Conservation (phyloP, 768 basidiomycete species). For the Amanita phalloides region DNA sequence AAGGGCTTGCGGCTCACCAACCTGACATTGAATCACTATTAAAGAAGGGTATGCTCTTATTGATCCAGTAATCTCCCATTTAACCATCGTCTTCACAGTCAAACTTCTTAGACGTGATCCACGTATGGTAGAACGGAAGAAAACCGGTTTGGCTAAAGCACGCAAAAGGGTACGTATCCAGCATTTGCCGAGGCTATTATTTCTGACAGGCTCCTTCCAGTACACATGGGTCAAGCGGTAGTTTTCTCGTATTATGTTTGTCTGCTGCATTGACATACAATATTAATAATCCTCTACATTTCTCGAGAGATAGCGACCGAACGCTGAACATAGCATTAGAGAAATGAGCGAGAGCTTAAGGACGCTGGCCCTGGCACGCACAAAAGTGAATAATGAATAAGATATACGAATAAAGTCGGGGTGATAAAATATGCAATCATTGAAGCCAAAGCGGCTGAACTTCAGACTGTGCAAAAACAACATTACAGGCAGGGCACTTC, state of each 20-base stretch:
- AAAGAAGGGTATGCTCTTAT: slow-evolving; percentile 49
- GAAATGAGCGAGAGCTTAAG: background rate
- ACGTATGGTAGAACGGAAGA: slow-evolving; percentile 97
- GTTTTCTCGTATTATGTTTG: slow-evolving; percentile 9
- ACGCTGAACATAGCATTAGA: background rate
- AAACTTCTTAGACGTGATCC: slow-evolving; percentile 86
- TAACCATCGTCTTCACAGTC: slow-evolving; percentile 32
- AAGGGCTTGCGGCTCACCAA: slow-evolving; percentile 62
- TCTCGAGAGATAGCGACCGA: slow-evolving; percentile 4
- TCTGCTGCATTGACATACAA: slow-evolving; percentile 4
- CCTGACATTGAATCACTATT: slow-evolving; percentile 57
- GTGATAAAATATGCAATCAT: slow-evolving; percentile 15
- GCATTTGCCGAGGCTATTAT: background rate
- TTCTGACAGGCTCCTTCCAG: slow-evolving; percentile 26
- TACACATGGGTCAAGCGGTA: slow-evolving; percentile 97
- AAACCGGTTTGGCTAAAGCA: slow-evolving; percentile 87
- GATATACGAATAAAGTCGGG: slow-evolving; percentile 1
- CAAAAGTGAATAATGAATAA: slow-evolving; percentile 2
- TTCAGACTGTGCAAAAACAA: slow-evolving; percentile 75
- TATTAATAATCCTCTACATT: slow-evolving; percentile 8
- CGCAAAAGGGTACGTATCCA: slow-evolving; percentile 68
- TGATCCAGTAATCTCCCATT: background rate
- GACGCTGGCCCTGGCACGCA: background rate
- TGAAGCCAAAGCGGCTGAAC: slow-evolving; percentile 45
- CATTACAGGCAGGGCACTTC: slow-evolving; percentile 85